phyloP scores from a whole-genome alignment of 345 rosid genomes.

The Ceriops zippeliana region DNA sequence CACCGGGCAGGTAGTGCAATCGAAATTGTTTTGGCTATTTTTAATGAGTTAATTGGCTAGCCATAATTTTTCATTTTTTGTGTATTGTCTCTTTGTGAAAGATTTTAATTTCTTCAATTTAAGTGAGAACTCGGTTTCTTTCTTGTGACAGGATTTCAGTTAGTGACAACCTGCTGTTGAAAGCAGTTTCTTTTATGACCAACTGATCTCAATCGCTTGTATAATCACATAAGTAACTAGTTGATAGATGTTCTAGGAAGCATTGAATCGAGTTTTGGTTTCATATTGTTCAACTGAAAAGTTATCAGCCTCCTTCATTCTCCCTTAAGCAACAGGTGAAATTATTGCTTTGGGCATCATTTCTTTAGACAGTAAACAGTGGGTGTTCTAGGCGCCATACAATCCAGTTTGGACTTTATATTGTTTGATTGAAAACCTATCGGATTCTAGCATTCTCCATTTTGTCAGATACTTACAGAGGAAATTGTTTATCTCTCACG shows the following conservation, averaged over 20 bases:
- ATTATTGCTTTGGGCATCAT: not conserved
- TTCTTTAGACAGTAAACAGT: not conserved
- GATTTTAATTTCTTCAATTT: not conserved
- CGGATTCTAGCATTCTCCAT: not conserved
- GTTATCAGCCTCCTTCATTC: no score
- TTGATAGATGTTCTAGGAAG: not conserved
- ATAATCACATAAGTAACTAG: not conserved
- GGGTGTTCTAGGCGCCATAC: no score
- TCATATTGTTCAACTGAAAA: no score
- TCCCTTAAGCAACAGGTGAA: no score
- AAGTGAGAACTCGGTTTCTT: not conserved
- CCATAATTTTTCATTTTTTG: not conserved
- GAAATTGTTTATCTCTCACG: not conserved
- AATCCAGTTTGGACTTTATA: not conserved
- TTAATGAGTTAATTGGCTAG: not conserved
- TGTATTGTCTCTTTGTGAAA: not conserved
- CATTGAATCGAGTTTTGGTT: no score
- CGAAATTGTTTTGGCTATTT: not conserved
- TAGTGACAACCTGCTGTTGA: not conserved
- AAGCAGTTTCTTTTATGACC: not conserved
- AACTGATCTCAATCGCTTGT: not conserved
- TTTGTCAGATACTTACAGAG: not conserved
- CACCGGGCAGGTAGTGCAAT: constrained; percentile 45
- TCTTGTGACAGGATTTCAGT: not conserved
- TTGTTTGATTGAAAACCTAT: not conserved